A percentile compares a stretch with the other conserved stretches of the same genome.
These are phyloP conservation scores for Oryza punctata DNA, from an alignment of 176 grass and related monocot species.

Conservation along the genomic window DNA sequence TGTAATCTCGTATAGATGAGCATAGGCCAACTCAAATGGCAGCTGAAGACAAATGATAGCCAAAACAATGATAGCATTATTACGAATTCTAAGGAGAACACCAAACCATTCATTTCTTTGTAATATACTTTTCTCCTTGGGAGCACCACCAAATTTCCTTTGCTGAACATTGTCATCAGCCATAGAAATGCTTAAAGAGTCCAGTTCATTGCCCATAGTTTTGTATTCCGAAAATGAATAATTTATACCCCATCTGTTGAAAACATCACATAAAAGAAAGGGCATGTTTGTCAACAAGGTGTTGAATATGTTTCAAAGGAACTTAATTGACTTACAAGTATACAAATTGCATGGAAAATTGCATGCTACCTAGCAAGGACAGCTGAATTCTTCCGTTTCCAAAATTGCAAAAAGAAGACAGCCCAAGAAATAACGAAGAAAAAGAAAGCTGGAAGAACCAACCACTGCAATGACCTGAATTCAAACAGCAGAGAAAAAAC, in stretches of 20 bases:
- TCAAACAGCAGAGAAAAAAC: conserved; percentile 20
- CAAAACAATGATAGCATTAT: conserved; percentile 84
- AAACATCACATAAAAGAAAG: conserved; percentile 10
- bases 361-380: conserved; percentile 68
- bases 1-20: conserved; percentile 86
- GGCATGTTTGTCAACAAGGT: not conserved
- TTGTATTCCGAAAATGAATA: conserved; percentile 90
- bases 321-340: conserved; percentile 23
- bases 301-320: not conserved
- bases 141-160: conserved; percentile 56
- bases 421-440: conserved; percentile 94
- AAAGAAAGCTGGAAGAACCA: conserved; percentile 95
- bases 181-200: conserved; percentile 28
- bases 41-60: conserved; percentile 95
- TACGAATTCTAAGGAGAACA: conserved; percentile 86
- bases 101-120: conserved; percentile 93
- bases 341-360: conserved; percentile 16
- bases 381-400: conserved; percentile 97
- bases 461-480: conserved; percentile 79
- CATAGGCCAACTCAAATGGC: conserved; percentile 96
- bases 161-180: conserved; percentile 41
- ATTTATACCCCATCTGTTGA: conserved; percentile 89
- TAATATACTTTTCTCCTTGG: conserved; percentile 73
- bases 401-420: conserved; percentile 95
- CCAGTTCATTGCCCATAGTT: conserved; percentile 59